Percentiles rank a stretch among this genome's conserved stretches.
Conservation (phyloP, 192 early-diverging fungal species). For the Coemansia sp. region DNA sequence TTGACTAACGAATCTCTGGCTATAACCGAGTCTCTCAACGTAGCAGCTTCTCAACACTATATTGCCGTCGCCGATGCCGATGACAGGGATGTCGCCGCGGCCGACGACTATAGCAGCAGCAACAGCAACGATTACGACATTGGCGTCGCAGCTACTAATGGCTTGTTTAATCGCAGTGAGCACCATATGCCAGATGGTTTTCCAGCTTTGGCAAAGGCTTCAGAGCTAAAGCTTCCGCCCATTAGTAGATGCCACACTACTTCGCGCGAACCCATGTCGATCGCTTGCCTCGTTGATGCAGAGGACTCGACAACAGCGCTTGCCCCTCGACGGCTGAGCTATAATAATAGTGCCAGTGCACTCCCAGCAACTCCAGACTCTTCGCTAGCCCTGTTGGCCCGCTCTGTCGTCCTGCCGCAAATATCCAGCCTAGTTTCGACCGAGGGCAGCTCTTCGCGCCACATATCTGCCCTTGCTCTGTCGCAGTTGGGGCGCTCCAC, state of each 20-base stretch:
- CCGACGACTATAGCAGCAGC: constrained; percentile 3
- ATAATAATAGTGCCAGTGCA: not conserved
- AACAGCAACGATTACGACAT: not conserved
- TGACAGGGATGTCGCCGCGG: not conserved
- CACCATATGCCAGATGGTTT: not conserved
- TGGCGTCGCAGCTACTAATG: not conserved
- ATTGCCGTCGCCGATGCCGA: not conserved
- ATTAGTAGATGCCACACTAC: constrained; percentile 4
- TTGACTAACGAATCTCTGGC: not conserved
- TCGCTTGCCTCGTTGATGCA: constrained; percentile 29
- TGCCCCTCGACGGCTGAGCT: not conserved
- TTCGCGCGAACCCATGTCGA: constrained; percentile 29
- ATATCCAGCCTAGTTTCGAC: constrained; percentile 1
- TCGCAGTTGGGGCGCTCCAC: constrained; percentile 4
- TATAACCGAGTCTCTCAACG: not conserved
- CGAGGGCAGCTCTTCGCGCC: not conserved
- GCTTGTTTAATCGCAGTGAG: not conserved
- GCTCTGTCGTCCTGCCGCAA: not conserved
- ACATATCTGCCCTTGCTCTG: constrained; percentile 8
- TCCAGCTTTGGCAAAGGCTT: not conserved
- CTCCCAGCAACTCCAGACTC: not conserved
- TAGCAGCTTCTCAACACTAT: not conserved
- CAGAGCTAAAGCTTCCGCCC: constrained; percentile 20
- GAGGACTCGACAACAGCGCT: not conserved
- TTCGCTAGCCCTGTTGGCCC: not conserved